Base-by-base conservation (phyloP, 352 stramenopile genomes). In the Phytopythium oedochilum region DNA sequence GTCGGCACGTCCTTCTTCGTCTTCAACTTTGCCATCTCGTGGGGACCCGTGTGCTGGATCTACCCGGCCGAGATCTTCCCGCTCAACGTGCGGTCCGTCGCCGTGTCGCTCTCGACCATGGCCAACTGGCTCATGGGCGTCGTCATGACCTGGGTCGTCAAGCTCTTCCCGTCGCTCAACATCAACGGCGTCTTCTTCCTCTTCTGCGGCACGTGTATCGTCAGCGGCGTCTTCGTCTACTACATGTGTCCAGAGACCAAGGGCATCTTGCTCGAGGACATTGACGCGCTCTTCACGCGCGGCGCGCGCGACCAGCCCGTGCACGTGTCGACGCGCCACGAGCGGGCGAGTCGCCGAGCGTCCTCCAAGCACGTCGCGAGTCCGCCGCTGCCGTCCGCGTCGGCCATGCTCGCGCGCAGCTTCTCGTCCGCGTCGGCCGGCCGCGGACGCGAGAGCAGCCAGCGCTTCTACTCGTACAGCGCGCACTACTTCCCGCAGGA, bases 191-290 rank as follows among this genome's bases (percentile, higher is more conserved):
- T 75, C 29, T 70, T 86, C 60, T 81, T 71, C 60, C 66, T 88
- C 56, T 88, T 86, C 59, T 58, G 58, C 9, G 70, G 59, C 38
- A 70, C 73, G 20, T 78, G 68, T 28, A 52, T 77, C 26, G 22
- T 82, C 34, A 65, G 65, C 29, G 64, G 67, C 12, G 63, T 72
- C 26, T 75, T 84, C 31, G 71, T 82, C 43, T 77, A 70, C 53
- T 70, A 64, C 54, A 43, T 75, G 46, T 86, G 73, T n/a, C 71
- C 62, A 2, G 75, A 86, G 65, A 83, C 75, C 11, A 78, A 67
- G 15, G 59, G 66, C 3, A 65, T 85, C 22, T 25, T 85, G 17
- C 55, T 87, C 11, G 76, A 87, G 57, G 74, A 85, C 42, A 85
- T 72, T 25, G 77, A 88, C 50, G 70, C 62, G 34, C 53, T 88